Conservation (phyloP, 345 rosid genomes). For the Corymbia maculata region DNA sequence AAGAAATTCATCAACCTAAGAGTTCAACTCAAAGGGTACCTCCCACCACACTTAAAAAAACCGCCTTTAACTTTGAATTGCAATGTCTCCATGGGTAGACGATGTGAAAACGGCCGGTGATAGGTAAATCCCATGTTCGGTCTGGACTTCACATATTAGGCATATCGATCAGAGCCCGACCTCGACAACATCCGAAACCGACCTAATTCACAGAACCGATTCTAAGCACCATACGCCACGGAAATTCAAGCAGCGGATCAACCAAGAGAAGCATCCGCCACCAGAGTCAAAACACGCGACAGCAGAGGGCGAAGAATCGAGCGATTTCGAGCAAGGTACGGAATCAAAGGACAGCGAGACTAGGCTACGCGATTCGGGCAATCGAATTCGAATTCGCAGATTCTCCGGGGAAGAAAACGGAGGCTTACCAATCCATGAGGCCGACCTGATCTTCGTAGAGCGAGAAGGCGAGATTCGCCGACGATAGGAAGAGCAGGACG, state of each 20-base stretch:
- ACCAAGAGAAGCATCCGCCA: neutral
- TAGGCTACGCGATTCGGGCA: neutral
- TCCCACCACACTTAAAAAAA: neutral
- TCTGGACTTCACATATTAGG: neutral
- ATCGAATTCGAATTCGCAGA: neutral
- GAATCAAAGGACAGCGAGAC: neutral
- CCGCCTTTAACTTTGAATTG: neutral
- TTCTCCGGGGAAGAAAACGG: neutral
- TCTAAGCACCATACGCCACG: neutral
- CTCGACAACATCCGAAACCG: neutral
- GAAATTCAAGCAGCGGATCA: neutral
- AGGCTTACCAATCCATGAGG: conserved; percentile 80
- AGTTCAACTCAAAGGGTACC: neutral
- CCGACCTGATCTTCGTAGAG: conserved; percentile 97
- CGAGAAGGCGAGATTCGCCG: conserved; percentile 26
- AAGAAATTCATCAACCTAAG: neutral
- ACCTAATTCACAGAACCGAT: neutral
- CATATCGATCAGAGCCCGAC: neutral
- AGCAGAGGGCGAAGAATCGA: neutral
- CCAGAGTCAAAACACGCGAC: neutral
- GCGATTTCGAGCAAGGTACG: neutral
- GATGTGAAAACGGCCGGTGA: neutral
- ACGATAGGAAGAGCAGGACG: conserved; percentile 30
- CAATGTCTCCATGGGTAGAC: neutral
- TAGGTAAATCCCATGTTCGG: neutral